Conservation (phyloP, 345 rosid genomes). For the Salix caprea region DNA sequence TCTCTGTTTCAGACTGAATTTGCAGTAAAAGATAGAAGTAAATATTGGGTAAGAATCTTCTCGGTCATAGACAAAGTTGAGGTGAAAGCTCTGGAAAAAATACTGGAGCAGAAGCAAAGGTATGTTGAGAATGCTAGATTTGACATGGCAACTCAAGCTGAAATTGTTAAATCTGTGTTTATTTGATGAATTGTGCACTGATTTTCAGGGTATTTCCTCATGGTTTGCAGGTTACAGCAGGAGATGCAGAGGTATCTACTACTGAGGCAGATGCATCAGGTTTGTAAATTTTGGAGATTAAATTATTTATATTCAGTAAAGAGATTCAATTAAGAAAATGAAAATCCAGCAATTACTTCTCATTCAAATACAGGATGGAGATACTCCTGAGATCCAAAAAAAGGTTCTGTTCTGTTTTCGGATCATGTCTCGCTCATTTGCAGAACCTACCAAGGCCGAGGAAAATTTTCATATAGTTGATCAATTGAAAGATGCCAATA, state of each 20-base stretch:
- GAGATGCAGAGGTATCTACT: slow-evolving; percentile 90
- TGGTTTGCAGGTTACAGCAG: slow-evolving; percentile 82
- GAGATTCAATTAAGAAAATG: slow-evolving; percentile 7
- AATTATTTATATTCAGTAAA: slow-evolving; percentile 1
- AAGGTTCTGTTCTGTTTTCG: slow-evolving; percentile 70
- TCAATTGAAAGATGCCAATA: slow-evolving; percentile 85
- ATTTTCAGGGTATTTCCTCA: slow-evolving; percentile 37
- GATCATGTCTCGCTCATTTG: slow-evolving; percentile 83
- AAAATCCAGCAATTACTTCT: slow-evolving; percentile 17
- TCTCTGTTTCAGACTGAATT: slow-evolving; percentile 63
- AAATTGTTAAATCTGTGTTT: slow-evolving; percentile 13
- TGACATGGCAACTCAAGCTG: slow-evolving; percentile 16
- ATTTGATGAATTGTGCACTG: slow-evolving; percentile 34
- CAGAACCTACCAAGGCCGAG: slow-evolving; percentile 79
- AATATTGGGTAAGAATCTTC: slow-evolving; percentile 73
- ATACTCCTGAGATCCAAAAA: slow-evolving; percentile 79
- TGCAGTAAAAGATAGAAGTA: slow-evolving; percentile 59
- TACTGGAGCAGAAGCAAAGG: slow-evolving; percentile 97
- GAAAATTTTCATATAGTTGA: slow-evolving; percentile 85
- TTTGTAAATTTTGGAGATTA: slow-evolving; percentile 26
- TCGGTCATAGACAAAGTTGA: slow-evolving; percentile 79
- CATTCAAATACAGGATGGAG: slow-evolving; percentile 58
- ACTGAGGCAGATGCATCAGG: slow-evolving; percentile 83
- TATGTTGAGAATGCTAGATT: slow-evolving; percentile 26
- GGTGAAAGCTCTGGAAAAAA: slow-evolving; percentile 80